A percentile compares a stretch with the other conserved stretches of the same genome.
phyloP scores from a whole-genome alignment of 257 asterid species.

The Capsicum chinense region DNA sequence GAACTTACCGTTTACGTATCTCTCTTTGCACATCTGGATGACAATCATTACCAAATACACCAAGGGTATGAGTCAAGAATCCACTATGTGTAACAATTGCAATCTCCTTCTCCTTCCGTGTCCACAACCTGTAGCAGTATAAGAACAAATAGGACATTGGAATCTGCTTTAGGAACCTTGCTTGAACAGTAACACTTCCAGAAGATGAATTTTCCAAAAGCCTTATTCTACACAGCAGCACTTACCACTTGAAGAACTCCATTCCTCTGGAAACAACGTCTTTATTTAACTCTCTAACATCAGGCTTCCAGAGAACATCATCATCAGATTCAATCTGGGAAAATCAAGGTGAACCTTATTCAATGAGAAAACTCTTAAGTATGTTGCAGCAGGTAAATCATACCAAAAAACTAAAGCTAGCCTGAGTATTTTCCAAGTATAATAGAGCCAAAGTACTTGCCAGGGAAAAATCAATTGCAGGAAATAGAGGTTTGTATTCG shows the following conservation, averaged over 20 bases:
- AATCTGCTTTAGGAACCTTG: slow-evolving; percentile 1
- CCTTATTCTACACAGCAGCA: background rate
- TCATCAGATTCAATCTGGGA: slow-evolving; percentile 78
- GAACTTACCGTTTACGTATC: slow-evolving; percentile 72
- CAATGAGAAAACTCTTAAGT: slow-evolving; percentile 18
- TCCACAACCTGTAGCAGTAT: slow-evolving; percentile 71
- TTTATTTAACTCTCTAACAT: slow-evolving; percentile 71
- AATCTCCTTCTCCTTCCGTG: slow-evolving; percentile 90
- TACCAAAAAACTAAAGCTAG: background rate
- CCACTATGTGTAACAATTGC: slow-evolving; percentile 91
- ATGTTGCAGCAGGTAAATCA: slow-evolving; percentile 26
- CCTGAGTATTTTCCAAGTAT: slow-evolving; percentile 19
- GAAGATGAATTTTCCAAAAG: background rate
- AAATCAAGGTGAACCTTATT: background rate
- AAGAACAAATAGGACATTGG: background rate
- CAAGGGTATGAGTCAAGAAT: slow-evolving; percentile 69
- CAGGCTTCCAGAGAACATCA: slow-evolving; percentile 72
- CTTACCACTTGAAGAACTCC: slow-evolving; percentile 76
- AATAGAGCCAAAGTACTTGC: slow-evolving; percentile 48
- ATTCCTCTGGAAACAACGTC: slow-evolving; percentile 78
- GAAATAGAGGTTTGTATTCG: slow-evolving; percentile 76
- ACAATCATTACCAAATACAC: slow-evolving; percentile 74
- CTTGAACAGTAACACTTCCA: background rate
- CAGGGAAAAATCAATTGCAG: slow-evolving; percentile 93
- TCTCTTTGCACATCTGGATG: slow-evolving; percentile 73